Base-by-base conservation (phyloP, 352 stramenopile genomes). In the Halophytophthora polymorphica region DNA sequence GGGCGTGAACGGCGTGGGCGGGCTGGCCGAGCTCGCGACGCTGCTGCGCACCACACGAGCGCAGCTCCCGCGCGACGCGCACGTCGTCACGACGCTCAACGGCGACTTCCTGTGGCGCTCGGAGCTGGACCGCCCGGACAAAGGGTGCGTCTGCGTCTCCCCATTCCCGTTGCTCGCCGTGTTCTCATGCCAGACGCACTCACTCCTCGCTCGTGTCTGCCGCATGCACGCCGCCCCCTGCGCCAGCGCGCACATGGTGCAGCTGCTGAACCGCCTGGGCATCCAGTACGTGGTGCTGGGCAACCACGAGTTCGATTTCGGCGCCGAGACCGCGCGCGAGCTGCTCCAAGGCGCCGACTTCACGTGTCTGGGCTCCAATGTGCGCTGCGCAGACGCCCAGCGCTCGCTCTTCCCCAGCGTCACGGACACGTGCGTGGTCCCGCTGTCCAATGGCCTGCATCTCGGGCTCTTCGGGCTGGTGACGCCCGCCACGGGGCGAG, bases 281-380 rank as follows among this genome's bases (percentile, higher is more conserved):
- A 73, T 90, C 25, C 74, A 87, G 14, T 78, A 72, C 31, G 77
- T 86, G 44, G 79, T 90, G n/a, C 31, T 88, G 34, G 80, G 80
- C 25, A 90, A 90, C 58, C 80, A 90, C 60, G 80, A 90, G 51
- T 88, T 90, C 36, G 80, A 90, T 46, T 87, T 86, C 58, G 69
- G 80, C 10, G 74, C 65, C 1, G 48, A 64, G 5, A 43, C 67
- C 28, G 59, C 83, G 25, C 48, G 49, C 7, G 47, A 77, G 35
- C 45, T 86, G 49, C 57, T 91, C 6, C 8, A 8, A 3, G 14
- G 43, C 6, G 69, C 75, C 11, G 66, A 53, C 0, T 90, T 90
- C 48, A 72, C 49, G 22, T 73, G 58, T 21, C 75, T 90, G 34
- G 79, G 79, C 12, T 83, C 74, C 28, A 90, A 90, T 43, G 64